phyloP scores from a whole-genome alignment of 1,139 yeast genomes.

The Suhomyces atakaporum region DNA sequence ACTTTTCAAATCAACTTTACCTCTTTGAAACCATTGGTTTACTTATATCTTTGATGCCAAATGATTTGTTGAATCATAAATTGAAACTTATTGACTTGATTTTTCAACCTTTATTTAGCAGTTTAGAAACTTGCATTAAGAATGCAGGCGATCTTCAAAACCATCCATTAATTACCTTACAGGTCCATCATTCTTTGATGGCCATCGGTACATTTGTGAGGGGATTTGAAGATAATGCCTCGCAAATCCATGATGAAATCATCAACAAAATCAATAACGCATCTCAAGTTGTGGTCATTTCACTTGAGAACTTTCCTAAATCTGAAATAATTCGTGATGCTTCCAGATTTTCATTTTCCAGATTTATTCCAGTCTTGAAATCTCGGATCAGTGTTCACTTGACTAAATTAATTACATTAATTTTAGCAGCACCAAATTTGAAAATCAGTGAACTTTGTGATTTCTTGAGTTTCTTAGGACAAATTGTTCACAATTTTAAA shows the following conservation, averaged over 20 bases:
- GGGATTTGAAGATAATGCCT: slow-evolving; percentile 62
- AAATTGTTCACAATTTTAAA: slow-evolving; percentile 77
- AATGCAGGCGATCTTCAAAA: slow-evolving; percentile 31
- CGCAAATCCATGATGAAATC: slow-evolving; percentile 32
- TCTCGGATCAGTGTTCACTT: slow-evolving; percentile 54
- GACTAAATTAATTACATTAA: slow-evolving; percentile 71
- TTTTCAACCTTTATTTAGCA: slow-evolving; percentile 76
- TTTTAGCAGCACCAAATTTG: slow-evolving; percentile 66
- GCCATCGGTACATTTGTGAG: slow-evolving; percentile 89
- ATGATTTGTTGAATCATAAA: slow-evolving; percentile 32
- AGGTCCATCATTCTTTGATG: slow-evolving; percentile 83
- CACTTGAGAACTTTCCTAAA: slow-evolving; percentile 72
- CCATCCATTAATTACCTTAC: slow-evolving; percentile 54
- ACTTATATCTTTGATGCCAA: slow-evolving; percentile 53
- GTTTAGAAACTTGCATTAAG: slow-evolving; percentile 64
- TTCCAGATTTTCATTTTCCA: slow-evolving; percentile 80
- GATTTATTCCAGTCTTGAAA: slow-evolving; percentile 73
- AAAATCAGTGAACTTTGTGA: slow-evolving; percentile 71
- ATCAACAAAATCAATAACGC: slow-evolving; percentile 65
- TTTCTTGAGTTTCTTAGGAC: slow-evolving; percentile 84
- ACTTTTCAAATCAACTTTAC: slow-evolving; percentile 77
- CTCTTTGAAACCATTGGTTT: slow-evolving; percentile 81
- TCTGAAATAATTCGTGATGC: slow-evolving; percentile 79
- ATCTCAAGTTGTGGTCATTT: slow-evolving; percentile 80
- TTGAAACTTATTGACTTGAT: slow-evolving; percentile 59